Evolutionary conservation across 495 filamentous ascomycete species (phyloP), one percentile per base, ranked within the genome.

Genomic region (Corynascus novoguineensis): DNA sequence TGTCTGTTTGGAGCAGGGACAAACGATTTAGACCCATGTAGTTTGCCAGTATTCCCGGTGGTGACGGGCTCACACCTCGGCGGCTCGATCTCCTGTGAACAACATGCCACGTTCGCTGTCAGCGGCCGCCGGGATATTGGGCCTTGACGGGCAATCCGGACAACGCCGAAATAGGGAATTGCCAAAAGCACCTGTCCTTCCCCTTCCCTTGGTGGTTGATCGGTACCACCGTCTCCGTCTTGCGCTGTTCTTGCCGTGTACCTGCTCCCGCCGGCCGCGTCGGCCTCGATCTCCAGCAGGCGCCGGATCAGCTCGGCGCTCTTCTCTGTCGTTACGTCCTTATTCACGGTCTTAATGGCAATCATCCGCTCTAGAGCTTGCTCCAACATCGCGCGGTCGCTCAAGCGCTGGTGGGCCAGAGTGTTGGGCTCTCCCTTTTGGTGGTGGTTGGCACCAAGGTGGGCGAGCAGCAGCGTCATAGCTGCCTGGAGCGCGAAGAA

Each of bases 381-480:
- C 22, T 80, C 75, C 37, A 80, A 62, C 53, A 76, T 64, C 3
- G 71, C 76, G 11, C 73, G 71, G 62, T 81, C 78, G 45, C 67
- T 64, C 4, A 62, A 58, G 5, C 67, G 61, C 55, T 77, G 74
- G 38, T 80, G 73, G 4, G 70, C 69, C 17, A 72, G 61, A 27
- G 68, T 54, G 48, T 51, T 59, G 50, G 28, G 49, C 17, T 24
- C 12, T 44, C n/a, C n/a, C n/a, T 60, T 1, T 34, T 25, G n/a
- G 25, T 60, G 56, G 31, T 31, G 44, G 14, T 52, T 38, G 19
- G 37, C 45, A 27, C 58, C 29, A 11, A 58, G 58, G 38, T 66
- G 63, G 32, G 53, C 62, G 62, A 59, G 37, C 61, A 48, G 21
- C 8, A 76, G 62, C 2, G 69, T 64, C 48, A 70, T 66, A 40